phyloP scores from a whole-genome alignment of 1,284 basidiomycete species.

The Psilocybe mexicana region DNA sequence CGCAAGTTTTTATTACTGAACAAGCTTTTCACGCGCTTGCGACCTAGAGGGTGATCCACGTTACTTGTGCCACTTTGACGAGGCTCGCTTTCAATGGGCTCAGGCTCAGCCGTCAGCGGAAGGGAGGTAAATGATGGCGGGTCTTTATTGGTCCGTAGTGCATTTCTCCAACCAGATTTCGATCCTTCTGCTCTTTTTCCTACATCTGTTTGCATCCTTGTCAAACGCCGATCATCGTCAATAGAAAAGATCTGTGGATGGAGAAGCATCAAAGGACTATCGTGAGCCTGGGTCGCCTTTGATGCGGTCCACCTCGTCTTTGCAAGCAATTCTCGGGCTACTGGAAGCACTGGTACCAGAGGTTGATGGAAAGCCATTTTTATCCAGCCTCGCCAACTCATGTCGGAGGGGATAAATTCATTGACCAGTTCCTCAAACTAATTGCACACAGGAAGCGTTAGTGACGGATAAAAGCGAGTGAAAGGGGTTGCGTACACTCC shows the following conservation, averaged over 20 bases:
- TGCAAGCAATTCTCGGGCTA: conserved; percentile 71
- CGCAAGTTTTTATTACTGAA: conserved; percentile 35
- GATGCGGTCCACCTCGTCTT: conserved; percentile 70
- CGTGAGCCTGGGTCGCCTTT: conserved; percentile 43
- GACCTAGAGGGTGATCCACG: conserved; percentile 20
- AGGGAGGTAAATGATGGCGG: conserved; percentile 26
- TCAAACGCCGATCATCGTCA: conserved; percentile 30
- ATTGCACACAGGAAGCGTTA: conserved; percentile 10
- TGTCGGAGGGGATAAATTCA: conserved; percentile 76
- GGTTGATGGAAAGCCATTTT: conserved; percentile 81
- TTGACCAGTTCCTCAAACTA: conserved; percentile 84
- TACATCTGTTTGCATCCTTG: conserved; percentile 21
- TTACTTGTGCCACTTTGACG: conserved; percentile 1
- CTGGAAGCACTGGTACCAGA: conserved; percentile 69
- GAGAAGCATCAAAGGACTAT: conserved; percentile 31
- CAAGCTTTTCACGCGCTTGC: conserved; percentile 41
- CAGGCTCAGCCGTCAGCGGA: conserved; percentile 37
- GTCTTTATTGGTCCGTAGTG: conserved; percentile 25
- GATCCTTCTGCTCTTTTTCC: conserved; percentile 13
- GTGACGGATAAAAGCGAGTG: conserved; percentile 2
- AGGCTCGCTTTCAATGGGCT: conserved; percentile 25
- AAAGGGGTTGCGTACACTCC: conserved; percentile 61
- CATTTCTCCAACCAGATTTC: conserved; percentile 20
- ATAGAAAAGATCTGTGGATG: conserved; percentile 31
- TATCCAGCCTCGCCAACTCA: conserved; percentile 78